Evolutionary conservation across 2,329 filamentous ascomycete species (phyloP).

Genomic region (Colletotrichum kahawae): DNA sequence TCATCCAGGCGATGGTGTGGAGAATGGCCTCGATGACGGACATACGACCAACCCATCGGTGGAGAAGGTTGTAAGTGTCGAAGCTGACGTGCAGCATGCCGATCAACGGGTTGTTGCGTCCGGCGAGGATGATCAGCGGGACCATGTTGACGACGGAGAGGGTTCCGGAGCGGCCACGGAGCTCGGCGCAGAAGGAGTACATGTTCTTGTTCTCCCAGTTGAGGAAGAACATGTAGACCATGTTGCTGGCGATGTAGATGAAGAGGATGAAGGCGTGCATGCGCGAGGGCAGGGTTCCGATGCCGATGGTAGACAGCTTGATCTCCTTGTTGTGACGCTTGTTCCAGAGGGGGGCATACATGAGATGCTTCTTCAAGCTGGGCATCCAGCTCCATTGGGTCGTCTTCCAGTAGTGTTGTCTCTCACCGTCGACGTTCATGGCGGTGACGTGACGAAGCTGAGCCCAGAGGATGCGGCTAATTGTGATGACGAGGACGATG

Average conservation of each 20-base stretch:
- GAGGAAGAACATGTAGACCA: conserved; percentile 66
- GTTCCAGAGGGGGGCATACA: conserved; percentile 67
- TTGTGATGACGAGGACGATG: conserved; percentile 56
- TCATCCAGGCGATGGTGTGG: conserved; percentile 76
- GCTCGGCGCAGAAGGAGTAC: conserved; percentile 75
- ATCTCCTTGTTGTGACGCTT: conserved; percentile 74
- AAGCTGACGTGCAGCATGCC: conserved; percentile 83
- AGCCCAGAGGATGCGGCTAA: conserved; percentile 58
- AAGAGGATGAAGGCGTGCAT: conserved; percentile 64
- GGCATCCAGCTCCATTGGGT: conserved; percentile 67
- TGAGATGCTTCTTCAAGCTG: conserved; percentile 64
- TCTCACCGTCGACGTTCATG: conserved; percentile 57
- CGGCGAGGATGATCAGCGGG: conserved; percentile 85
- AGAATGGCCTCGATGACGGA: conserved; percentile 70
- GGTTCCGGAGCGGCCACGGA: conserved; percentile 82
- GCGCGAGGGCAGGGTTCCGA: conserved; percentile 68
- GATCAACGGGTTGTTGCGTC: conserved; percentile 94
- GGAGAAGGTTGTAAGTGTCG: conserved; percentile 86
- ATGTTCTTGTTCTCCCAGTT: conserved; percentile 63
- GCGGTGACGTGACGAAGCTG: conserved; percentile 64
- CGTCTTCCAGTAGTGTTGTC: conserved; percentile 64
- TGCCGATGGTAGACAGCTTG: conserved; percentile 63
- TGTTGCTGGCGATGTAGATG: conserved; percentile 64
- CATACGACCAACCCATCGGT: conserved; percentile 78
- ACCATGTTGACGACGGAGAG: conserved; percentile 91